Evolutionary conservation across 1,139 yeast genomes (phyloP).

Genomic region (Geotrichum fermentans): DNA sequence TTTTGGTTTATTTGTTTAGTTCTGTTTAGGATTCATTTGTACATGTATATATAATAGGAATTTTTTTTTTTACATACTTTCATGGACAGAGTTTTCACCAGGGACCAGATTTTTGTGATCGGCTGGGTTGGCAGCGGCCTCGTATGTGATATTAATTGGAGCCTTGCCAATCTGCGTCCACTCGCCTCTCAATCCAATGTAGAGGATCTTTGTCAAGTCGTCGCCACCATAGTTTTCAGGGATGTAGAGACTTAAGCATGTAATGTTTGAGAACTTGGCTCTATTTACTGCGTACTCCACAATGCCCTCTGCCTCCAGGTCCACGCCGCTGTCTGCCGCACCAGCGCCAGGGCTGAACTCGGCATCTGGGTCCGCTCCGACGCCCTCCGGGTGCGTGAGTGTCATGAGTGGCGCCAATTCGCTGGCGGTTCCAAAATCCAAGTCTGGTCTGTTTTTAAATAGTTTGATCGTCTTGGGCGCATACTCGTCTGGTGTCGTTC

Average conservation of each 20-base stretch:
- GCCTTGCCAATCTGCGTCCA: conserved; percentile 54
- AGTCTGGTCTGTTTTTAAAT: conserved; percentile 61
- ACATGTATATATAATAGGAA: conserved; percentile 19
- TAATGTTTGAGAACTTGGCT: conserved; percentile 65
- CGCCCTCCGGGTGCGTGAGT: conserved; percentile 58
- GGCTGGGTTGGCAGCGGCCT: conserved; percentile 87
- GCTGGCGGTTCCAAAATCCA: conserved; percentile 66
- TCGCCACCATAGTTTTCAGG: conserved; percentile 65
- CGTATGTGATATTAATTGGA: conserved; percentile 74
- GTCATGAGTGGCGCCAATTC: conserved; percentile 49
- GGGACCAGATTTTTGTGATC: conserved; percentile 64
- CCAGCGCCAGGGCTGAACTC: conserved; percentile 25
- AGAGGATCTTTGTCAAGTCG: conserved; percentile 57
- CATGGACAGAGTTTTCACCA: conserved; percentile 26
- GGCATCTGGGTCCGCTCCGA: conserved; percentile 34
- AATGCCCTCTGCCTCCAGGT: conserved; percentile 48
- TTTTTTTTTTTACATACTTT: conserved; percentile 21
- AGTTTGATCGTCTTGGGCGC: conserved; percentile 69
- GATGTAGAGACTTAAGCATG: conserved; percentile 61
- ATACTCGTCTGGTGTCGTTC: conserved; percentile 55
- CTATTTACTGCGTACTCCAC: conserved; percentile 83
- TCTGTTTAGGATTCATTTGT: not conserved
- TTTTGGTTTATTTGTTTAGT: not conserved
- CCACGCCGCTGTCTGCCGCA: conserved; percentile 30
- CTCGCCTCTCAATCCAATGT: conserved; percentile 80